Conservation (phyloP, 345 rosid species). For the Camelina neglecta region DNA sequence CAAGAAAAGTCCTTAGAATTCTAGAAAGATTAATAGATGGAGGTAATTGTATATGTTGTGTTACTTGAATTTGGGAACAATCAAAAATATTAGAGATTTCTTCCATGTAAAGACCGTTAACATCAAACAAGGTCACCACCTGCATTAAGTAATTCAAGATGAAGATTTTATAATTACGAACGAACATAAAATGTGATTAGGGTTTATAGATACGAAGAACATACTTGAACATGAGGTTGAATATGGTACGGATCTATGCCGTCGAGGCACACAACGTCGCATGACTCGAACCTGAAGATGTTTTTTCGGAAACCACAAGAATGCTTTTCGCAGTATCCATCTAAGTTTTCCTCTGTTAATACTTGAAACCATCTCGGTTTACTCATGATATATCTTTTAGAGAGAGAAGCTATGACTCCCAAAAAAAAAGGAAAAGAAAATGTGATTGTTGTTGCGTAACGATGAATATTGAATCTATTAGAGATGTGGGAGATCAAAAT, state of each 20-base stretch:
- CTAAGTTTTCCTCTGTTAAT: background rate
- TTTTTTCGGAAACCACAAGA: background rate
- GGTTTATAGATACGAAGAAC: background rate
- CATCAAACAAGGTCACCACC: background rate
- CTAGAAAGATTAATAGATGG: background rate
- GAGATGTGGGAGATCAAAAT: background rate
- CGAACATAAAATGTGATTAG: background rate
- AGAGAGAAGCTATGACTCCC: background rate
- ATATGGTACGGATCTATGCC: background rate
- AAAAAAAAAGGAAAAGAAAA: background rate
- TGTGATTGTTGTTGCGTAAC: background rate
- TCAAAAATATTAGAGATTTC: background rate
- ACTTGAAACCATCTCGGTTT: slow-evolving; percentile 6
- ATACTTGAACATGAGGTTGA: background rate
- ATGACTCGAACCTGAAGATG: slow-evolving; percentile 1
- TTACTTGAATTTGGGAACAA: slow-evolving; percentile 5
- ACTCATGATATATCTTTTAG: background rate
- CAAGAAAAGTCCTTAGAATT: background rate
- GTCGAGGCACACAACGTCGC: background rate
- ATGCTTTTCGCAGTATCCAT: background rate
- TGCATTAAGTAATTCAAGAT: background rate
- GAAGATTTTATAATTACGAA: background rate
- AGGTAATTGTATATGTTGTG: background rate
- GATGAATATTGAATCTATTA: background rate
- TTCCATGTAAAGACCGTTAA: background rate